Percentiles rank a stretch among this genome's conserved stretches.
Evolutionary conservation across 2,329 filamentous ascomycete species (phyloP).

Genomic region (Trichoderma breve): DNA sequence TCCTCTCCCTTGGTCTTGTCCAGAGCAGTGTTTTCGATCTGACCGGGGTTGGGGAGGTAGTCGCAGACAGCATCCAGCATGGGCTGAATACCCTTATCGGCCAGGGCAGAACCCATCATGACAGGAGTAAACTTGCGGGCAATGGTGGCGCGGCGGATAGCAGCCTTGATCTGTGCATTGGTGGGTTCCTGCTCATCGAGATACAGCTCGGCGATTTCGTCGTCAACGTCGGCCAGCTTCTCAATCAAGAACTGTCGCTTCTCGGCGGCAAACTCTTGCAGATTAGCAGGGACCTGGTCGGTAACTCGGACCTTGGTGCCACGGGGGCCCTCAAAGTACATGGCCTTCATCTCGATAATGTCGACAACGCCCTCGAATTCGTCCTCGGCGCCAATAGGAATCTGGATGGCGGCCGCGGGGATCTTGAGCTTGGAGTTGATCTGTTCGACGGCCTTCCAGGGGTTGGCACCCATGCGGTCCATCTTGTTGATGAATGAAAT

Average conservation of each 20-base stretch:
- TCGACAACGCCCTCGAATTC: conserved; percentile 91
- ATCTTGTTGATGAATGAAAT: conserved; percentile 99
- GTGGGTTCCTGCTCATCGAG: conserved; percentile 82
- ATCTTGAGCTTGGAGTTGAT: conserved; percentile 97
- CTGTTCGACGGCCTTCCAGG: conserved; percentile 95
- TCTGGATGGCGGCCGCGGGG: conserved; percentile 86
- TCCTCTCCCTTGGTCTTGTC: conserved; percentile 78
- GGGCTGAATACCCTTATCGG: conserved; percentile 91
- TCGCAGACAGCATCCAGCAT: conserved; percentile 97
- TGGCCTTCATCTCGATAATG: conserved; percentile 84
- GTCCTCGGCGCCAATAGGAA: conserved; percentile 91
- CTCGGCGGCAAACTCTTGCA: conserved; percentile 74
- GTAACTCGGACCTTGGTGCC: conserved; percentile 74
- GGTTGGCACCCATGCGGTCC: conserved; percentile 98
- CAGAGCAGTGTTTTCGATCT: conserved; percentile 86
- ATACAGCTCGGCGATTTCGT: conserved; percentile 95
- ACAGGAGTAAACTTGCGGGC: conserved; percentile 87
- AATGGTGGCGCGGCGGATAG: conserved; percentile 89
- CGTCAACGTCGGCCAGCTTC: conserved; percentile 94
- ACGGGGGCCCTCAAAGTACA: conserved; percentile 84
- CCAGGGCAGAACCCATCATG: conserved; percentile 92
- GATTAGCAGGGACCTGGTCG: conserved; percentile 79
- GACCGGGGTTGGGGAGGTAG: conserved; percentile 86
- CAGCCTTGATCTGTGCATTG: conserved; percentile 80
- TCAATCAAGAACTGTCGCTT: conserved; percentile 85